Percentiles rank a stretch among this genome's conserved stretches.
Conservation (phyloP, 208 protist species). For the Trichomonas tenax region DNA sequence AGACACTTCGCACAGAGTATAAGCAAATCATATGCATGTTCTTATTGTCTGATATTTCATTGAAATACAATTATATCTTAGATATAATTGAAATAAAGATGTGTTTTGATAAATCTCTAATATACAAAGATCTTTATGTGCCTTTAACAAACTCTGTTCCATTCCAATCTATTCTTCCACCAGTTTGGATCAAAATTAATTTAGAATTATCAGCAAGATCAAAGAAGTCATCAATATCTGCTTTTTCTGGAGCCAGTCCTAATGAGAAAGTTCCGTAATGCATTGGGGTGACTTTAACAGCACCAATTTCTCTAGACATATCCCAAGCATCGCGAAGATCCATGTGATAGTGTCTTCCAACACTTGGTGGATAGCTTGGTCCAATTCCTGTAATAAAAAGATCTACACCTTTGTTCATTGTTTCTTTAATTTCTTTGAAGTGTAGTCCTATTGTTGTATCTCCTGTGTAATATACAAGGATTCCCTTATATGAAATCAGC, state of each 20-base stretch:
- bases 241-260: neutral
- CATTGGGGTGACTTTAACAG: neutral
- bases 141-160: neutral
- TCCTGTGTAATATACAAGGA: neutral
- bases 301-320: neutral
- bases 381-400: neutral
- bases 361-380: neutral
- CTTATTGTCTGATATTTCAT: too few species aligned
- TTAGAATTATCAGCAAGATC: neutral
- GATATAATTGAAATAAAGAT: too few species aligned
- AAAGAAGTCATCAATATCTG: neutral
- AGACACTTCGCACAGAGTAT: too few species aligned
- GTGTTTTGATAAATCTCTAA: too few species aligned
- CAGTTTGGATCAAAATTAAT: neutral
- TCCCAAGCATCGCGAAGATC: neutral
- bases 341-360: neutral
- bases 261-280: slow-evolving; percentile 12
- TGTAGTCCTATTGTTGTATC: neutral
- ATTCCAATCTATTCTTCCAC: neutral
- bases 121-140: too few species aligned
- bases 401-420: neutral
- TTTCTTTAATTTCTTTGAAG: neutral
- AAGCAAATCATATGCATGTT: too few species aligned
- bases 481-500: neutral
- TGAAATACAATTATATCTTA: too few species aligned